These are phyloP conservation scores for Gossypium turneri DNA, from an alignment of 345 rosid species.

Conservation along the genomic window DNA sequence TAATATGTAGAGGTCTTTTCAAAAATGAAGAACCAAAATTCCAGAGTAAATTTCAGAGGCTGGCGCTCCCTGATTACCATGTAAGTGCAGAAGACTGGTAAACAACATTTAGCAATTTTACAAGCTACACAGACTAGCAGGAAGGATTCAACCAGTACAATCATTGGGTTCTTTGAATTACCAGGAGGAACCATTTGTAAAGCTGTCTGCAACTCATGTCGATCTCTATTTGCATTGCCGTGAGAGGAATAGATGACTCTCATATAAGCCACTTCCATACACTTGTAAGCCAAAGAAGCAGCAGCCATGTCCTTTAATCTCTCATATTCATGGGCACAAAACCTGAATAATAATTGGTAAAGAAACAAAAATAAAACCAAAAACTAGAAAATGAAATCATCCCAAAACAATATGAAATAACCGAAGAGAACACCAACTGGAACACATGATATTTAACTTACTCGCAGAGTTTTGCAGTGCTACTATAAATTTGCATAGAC, in stretches of 20 bases:
- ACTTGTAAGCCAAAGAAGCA: slow-evolving; percentile 96
- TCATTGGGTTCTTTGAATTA: slow-evolving; percentile 20
- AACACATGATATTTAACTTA: slow-evolving; percentile 38
- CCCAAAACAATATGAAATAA: background rate
- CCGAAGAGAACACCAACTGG: slow-evolving; percentile 4
- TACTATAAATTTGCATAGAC: slow-evolving; percentile 60
- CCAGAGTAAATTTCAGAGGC: slow-evolving; percentile 1
- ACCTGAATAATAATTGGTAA: slow-evolving; percentile 38
- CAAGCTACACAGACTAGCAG: background rate
- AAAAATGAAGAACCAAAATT: background rate
- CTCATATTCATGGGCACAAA: slow-evolving; percentile 94
- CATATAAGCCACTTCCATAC: slow-evolving; percentile 93
- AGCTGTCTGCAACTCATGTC: slow-evolving; percentile 62
- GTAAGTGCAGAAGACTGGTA: background rate
- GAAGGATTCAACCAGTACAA: background rate
- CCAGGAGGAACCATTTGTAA: slow-evolving; percentile 80
- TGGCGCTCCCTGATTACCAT: background rate
- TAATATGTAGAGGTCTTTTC: background rate
- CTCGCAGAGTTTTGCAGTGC: slow-evolving; percentile 96
- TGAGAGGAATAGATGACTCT: slow-evolving; percentile 74
- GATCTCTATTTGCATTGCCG: slow-evolving; percentile 53
- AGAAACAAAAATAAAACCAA: background rate
- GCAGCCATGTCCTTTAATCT: slow-evolving; percentile 82
- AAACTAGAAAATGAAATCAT: background rate
- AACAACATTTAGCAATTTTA: background rate